Conservation (phyloP, 106 monocot genomes). For the Iris macrosiphon region DNA sequence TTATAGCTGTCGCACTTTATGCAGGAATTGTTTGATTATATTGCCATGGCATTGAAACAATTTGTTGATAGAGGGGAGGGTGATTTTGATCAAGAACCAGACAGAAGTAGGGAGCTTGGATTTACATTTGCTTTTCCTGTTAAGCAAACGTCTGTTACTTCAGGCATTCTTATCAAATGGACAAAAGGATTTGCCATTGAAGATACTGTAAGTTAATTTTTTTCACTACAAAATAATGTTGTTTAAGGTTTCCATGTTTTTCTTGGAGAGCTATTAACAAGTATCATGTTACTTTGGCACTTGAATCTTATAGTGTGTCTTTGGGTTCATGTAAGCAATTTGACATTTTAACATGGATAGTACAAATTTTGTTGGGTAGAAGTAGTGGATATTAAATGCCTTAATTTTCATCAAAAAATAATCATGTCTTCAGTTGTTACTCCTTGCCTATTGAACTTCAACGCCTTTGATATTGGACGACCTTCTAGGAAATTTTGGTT, state of each 20-base stretch:
- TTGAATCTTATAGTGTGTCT: too few species aligned
- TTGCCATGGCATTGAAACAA: slow-evolving; percentile 31
- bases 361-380: too few species aligned
- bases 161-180: slow-evolving; percentile 80
- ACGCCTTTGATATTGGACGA: too few species aligned
- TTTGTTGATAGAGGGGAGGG: slow-evolving; percentile 37
- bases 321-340: too few species aligned
- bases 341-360: too few species aligned
- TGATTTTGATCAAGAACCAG: slow-evolving; percentile 11
- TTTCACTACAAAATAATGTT: neutral
- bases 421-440: too few species aligned
- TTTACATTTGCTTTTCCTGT: slow-evolving; percentile 87
- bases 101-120: slow-evolving; percentile 49
- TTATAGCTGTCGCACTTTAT: slow-evolving; percentile 5
- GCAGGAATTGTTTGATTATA: slow-evolving; percentile 62
- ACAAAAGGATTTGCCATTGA: slow-evolving; percentile 78
- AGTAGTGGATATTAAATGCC: too few species aligned
- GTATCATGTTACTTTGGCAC: too few species aligned
- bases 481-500: too few species aligned
- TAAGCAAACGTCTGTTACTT: slow-evolving; percentile 64
- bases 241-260: neutral
- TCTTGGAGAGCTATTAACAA: neutral
- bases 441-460: too few species aligned
- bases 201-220: slow-evolving; percentile 54
- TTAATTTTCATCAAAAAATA: too few species aligned